These are phyloP conservation scores for Mariannaea elegans DNA, from an alignment of 2,329 filamentous ascomycete species.

Conservation along the genomic window DNA sequence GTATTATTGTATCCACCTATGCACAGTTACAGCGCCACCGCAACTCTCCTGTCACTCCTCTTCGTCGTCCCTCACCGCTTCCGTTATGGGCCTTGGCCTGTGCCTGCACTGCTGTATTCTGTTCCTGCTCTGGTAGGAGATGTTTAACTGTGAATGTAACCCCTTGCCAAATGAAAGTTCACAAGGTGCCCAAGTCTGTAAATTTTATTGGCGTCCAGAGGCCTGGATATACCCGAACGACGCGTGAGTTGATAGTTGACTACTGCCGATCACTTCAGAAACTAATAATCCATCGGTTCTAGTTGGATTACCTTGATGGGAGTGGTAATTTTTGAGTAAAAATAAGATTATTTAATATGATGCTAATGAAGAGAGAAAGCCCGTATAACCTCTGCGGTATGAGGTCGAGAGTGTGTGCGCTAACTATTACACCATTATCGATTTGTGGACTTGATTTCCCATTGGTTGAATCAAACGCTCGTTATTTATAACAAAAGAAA, in stretches of 20 bases:
- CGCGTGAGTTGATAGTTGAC: too few species aligned
- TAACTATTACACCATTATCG: neutral
- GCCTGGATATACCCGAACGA: too few species aligned
- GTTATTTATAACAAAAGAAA: neutral
- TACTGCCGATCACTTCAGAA: too few species aligned
- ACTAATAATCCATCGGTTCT: too few species aligned
- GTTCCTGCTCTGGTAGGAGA: neutral
- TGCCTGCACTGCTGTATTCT: neutral
- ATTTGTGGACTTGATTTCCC: neutral
- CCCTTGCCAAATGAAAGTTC: too few species aligned
- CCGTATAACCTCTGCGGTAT: neutral
- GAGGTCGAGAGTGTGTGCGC: neutral
- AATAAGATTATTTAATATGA: too few species aligned
- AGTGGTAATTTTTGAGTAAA: slow-evolving; percentile 28
- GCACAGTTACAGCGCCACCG: slow-evolving; percentile 15
- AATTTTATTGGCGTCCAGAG: too few species aligned
- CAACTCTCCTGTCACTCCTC: neutral
- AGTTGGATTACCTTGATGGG: too few species aligned
- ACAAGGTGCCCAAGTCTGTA: too few species aligned
- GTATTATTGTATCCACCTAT: slow-evolving; percentile 17
- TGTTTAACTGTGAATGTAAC: too few species aligned
- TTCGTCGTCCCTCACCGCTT: slow-evolving; percentile 16
- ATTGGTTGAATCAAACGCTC: neutral
- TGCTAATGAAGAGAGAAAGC: too few species aligned
- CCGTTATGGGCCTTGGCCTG: neutral